These are phyloP conservation scores for Alternaria gaisen DNA, from an alignment of 2,329 filamentous ascomycete species.

Conservation along the genomic window DNA sequence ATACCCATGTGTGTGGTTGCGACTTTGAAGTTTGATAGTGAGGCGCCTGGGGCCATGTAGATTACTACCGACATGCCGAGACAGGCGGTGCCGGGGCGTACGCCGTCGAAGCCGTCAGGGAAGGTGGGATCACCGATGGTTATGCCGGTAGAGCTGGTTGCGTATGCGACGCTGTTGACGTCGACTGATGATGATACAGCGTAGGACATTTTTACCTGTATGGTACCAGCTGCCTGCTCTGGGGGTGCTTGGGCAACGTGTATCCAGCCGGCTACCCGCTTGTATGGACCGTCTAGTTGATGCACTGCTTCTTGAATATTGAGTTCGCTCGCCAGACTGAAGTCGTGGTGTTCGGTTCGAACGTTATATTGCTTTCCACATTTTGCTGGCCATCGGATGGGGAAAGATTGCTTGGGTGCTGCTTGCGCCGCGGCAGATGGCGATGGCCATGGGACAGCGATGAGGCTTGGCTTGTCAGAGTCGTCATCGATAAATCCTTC, in stretches of 20 bases:
- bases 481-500: conserved; percentile 28
- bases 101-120: conserved; percentile 36
- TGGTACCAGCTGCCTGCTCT: conserved; percentile 47
- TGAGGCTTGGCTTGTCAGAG: conserved; percentile 17
- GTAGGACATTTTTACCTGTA: conserved; percentile 49
- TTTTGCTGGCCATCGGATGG: conserved; percentile 48
- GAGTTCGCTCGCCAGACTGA: conserved; percentile 34
- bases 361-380: conserved; percentile 48
- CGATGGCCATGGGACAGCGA: conserved; percentile 27
- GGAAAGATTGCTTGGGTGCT: conserved; percentile 32
- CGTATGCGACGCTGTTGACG: conserved; percentile 42
- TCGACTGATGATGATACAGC: conserved; percentile 48
- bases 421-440: conserved; percentile 20
- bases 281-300: conserved; percentile 43
- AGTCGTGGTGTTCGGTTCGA: conserved; percentile 41
- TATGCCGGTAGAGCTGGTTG: conserved; percentile 31
- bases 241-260: conserved; percentile 47
- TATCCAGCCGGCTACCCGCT: conserved; percentile 51
- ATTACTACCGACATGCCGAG: conserved; percentile 51
- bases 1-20: conserved; percentile 51
- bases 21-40: conserved; percentile 47
- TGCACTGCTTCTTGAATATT: conserved; percentile 43
- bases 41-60: conserved; percentile 46
- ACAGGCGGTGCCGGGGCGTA: conserved; percentile 40
- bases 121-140: conserved; percentile 39